Evolutionary conservation across 495 filamentous ascomycete species (phyloP), one percentile per base, ranked within the genome.

Genomic region (Pyrenula aspistea): DNA sequence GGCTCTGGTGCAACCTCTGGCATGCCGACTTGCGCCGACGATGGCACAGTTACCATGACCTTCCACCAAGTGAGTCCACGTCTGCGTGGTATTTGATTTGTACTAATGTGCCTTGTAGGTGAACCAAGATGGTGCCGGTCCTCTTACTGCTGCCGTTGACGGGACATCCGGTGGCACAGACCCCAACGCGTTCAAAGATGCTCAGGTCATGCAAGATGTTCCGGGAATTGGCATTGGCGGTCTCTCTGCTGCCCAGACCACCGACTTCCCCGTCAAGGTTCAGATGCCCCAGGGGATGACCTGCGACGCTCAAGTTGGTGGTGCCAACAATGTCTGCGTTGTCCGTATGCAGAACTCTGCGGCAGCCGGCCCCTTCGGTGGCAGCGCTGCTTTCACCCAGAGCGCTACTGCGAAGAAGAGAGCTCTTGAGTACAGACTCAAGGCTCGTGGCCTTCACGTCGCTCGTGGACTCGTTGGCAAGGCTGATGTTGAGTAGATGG

Each of bases 251-350:
- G 73, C 74, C 2, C 74, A 71, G 3, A 77, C 64, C 60, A 76
- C 68, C 25, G 79, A 83, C 57, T 82, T 81, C 68, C 75, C 76
- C 1, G 61, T 84, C 47, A 71, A 67, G 8, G 73, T 84, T 59
- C 68, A 81, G 66, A 82, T 85, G 77, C 81, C 81, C 1, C 70
- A 68, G 0, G 80, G 78, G 49, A 83, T 83, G 78, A 81, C 77
- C 8, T 84, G 81, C 68, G 71, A 75, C 22, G 81, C 69, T 22
- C 69, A 68, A 12, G 74, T 76, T 21, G 80, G 71, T 15, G 77
- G 74, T 10, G 76, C 73, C 0, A 56, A 69, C 52, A 77, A 78
- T 55, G 79, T 83, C 25, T 84, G 81, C 68, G 66, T 83, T 56
- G 78, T 80, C 12, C 71, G 79, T 19, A 71, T 84, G 25, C 73